Base-by-base conservation (phyloP, 1,139 yeast species). In the Magnusiomyces magnusii region DNA sequence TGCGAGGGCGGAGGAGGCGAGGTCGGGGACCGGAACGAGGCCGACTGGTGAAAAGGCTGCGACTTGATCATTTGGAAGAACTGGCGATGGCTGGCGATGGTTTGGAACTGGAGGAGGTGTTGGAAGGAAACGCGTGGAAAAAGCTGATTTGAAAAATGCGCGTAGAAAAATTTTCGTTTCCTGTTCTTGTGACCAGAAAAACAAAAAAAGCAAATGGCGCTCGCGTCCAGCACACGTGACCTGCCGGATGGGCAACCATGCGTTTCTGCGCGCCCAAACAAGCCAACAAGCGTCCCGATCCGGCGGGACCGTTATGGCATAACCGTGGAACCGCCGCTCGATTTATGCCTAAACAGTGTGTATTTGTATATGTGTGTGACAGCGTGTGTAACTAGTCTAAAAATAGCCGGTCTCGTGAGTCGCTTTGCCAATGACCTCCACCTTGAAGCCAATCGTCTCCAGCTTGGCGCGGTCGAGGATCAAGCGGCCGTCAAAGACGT, bases 401-500 rank as follows among this genome's bases (percentile, higher is more conserved):
- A 31, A n/a, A 28, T 54, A 62, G 1, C 61, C 58, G 1, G 47
- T 54, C 42, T 62, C 63, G n/a, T 51, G 56, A 25, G 62, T 50
- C 23, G 62, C 56, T 57, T 62, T 61, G 44, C 66, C 66, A 58
- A 64, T 64, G 7, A 59, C 61, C 44, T 64, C 66, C 15, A 64
- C 65, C 59, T 63, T 63, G 57, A 64, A 64, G 15, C 66, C 66
- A 52, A 64, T 63, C 41, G 44, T 21, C 53, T 64, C 66, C 47
- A 67, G 62, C 61, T 66, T 67, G 58, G 58, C 62, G 54, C 66
- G 57, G 57, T 67, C 61, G 19, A 67, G 59, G 56, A 67, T 66
- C 53, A 65, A 57, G 23, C 70, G 60, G 15, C 70, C 70, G 41
- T 67, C 70, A 55, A 67, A 67, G 41, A 67, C 58, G 58, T 66